These are phyloP conservation scores for Chytridium lagenaria DNA, from an alignment of 371 early-diverging fungal genomes.

Conservation along the genomic window DNA sequence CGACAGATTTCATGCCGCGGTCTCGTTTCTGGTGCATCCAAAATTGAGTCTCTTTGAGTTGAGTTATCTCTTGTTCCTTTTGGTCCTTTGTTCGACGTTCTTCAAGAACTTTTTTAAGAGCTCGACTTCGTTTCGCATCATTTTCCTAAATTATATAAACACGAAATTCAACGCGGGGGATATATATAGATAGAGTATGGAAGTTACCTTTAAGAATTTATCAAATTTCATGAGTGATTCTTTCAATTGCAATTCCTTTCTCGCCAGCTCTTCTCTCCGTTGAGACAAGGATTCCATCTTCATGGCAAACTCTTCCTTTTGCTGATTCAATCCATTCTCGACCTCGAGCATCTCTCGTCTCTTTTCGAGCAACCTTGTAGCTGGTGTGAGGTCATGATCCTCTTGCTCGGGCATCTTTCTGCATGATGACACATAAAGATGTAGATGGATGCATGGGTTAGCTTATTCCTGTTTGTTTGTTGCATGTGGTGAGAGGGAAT, in stretches of 20 bases:
- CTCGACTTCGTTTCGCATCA: conserved; percentile 62
- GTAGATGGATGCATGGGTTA: background rate
- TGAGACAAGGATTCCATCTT: conserved; percentile 61
- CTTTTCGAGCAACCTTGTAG: conserved; percentile 60
- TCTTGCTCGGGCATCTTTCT: conserved; percentile 60
- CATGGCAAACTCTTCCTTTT: conserved; percentile 64
- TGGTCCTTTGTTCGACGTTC: conserved; percentile 56
- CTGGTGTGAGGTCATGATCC: conserved; percentile 63
- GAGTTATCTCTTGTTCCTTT: conserved; percentile 55
- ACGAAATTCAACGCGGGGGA: background rate
- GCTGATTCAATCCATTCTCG: conserved; percentile 59
- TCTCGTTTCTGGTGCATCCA: conserved; percentile 41
- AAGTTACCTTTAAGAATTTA: conserved; percentile 64
- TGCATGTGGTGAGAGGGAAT: no score
- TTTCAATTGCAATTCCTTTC: conserved; percentile 57
- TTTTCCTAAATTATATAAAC: conserved; percentile 53
- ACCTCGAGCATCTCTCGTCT: conserved; percentile 65
- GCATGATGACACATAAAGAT: background rate
- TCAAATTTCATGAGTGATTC: conserved; percentile 62
- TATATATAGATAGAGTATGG: background rate
- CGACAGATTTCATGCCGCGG: conserved; percentile 48
- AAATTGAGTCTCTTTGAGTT: conserved; percentile 43
- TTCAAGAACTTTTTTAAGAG: conserved; percentile 59
- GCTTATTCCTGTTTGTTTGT: background rate
- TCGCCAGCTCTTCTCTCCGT: conserved; percentile 57